A percentile compares a stretch with the other conserved stretches of the same genome.
Evolutionary conservation across 495 filamentous ascomycete genomes (phyloP).

Genomic region (Diplogelasinospora grovesii): DNA sequence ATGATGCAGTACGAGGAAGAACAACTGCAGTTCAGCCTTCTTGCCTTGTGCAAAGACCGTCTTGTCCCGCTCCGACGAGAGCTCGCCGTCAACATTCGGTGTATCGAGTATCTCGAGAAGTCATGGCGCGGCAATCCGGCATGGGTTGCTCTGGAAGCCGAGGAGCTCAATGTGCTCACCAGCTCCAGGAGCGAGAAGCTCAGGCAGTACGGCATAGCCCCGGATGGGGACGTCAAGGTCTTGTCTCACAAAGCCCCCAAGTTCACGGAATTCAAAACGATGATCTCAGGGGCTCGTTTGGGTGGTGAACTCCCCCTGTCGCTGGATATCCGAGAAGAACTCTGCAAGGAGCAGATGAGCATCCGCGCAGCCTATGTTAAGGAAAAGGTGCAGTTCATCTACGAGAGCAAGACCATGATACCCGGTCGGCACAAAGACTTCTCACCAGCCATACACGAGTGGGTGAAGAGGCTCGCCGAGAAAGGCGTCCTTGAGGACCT

Average conservation of each 20-base stretch:
- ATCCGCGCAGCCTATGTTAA: slow-evolving; percentile 20
- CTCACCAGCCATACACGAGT: slow-evolving; percentile 36
- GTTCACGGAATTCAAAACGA: slow-evolving; percentile 1
- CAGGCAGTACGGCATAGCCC: slow-evolving; percentile 16
- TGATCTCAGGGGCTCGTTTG: slow-evolving; percentile 4
- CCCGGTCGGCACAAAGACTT: slow-evolving; percentile 34
- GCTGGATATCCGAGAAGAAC: slow-evolving; percentile 7
- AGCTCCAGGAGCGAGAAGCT: slow-evolving; percentile 14
- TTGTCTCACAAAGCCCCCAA: not conserved
- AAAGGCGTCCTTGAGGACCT: slow-evolving; percentile 31
- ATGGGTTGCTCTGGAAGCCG: not conserved
- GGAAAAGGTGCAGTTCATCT: slow-evolving; percentile 15
- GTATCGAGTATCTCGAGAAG: slow-evolving; percentile 22
- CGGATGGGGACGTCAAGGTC: slow-evolving; percentile 11
- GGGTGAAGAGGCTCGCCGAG: slow-evolving; percentile 36
- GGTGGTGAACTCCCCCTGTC: slow-evolving; percentile 13
- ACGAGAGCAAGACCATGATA: slow-evolving; percentile 19
- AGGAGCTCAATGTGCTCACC: not conserved
- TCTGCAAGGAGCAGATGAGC: slow-evolving; percentile 17
- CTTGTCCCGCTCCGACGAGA: slow-evolving; percentile 18
- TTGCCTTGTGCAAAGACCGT: slow-evolving; percentile 40
- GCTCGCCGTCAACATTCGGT: slow-evolving; percentile 29
- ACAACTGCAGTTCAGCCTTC: slow-evolving; percentile 36
- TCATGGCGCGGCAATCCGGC: slow-evolving; percentile 7
- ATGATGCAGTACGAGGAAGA: slow-evolving; percentile 36